These are phyloP conservation scores for Gnomoniopsis sp. DNA, from an alignment of 2,329 filamentous ascomycete genomes.

Conservation along the genomic window DNA sequence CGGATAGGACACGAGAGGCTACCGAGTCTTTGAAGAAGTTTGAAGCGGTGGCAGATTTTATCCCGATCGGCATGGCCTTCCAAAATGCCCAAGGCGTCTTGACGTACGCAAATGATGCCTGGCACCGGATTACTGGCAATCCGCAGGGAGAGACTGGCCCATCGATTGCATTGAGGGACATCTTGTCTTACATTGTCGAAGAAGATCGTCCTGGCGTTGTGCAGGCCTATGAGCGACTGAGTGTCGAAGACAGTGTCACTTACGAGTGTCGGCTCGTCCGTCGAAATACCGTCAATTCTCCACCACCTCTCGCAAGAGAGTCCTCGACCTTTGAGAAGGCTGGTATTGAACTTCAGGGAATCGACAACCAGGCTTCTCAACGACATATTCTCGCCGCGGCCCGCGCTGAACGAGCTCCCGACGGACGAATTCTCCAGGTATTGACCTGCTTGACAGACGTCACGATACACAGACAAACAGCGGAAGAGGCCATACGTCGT, in stretches of 20 bases:
- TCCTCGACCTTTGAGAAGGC: slow-evolving; percentile 36
- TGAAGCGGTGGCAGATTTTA: slow-evolving; percentile 67
- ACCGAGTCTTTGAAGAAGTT: slow-evolving; percentile 61
- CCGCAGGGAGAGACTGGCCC: slow-evolving; percentile 27
- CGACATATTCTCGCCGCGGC: slow-evolving; percentile 45
- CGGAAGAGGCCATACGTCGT: slow-evolving; percentile 45
- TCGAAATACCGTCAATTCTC: slow-evolving; percentile 26
- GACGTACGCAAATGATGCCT: slow-evolving; percentile 69
- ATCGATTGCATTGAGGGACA: slow-evolving; percentile 27
- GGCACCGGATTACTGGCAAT: slow-evolving; percentile 49
- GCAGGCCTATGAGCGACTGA: slow-evolving; percentile 39
- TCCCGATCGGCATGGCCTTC: slow-evolving; percentile 72
- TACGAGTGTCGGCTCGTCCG: slow-evolving; percentile 41
- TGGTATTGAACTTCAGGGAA: slow-evolving; percentile 29
- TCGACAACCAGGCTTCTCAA: slow-evolving; percentile 30
- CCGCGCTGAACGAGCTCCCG: slow-evolving; percentile 41
- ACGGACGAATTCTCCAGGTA: slow-evolving; percentile 42
- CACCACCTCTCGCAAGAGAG: slow-evolving; percentile 27
- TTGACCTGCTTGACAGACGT: slow-evolving; percentile 50
- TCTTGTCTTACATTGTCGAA: slow-evolving; percentile 43
- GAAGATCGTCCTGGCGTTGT: slow-evolving; percentile 41
- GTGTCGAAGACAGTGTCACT: slow-evolving; percentile 34
- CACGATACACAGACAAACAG: slow-evolving; percentile 45
- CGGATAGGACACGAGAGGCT: slow-evolving; percentile 48
- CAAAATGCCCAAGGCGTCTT: slow-evolving; percentile 62